A percentile compares a stretch with the other conserved stretches of the same genome.
phyloP scores from a whole-genome alignment of 371 early-diverging fungal genomes.

The Saksenaea vasiformis region DNA sequence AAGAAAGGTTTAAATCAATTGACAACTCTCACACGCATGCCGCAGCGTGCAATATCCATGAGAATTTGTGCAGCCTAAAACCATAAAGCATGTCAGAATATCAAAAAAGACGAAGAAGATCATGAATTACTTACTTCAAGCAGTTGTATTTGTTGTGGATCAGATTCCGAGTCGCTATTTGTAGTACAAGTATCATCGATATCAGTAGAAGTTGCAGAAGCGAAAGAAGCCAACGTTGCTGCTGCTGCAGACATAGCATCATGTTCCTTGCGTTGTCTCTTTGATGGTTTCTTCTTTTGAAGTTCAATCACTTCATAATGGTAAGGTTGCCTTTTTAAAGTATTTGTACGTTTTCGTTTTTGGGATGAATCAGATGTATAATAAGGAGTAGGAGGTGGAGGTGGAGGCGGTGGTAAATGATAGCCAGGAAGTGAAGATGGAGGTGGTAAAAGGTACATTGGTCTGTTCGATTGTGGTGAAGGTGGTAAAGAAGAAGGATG shows the following conservation, averaged over 20 bases:
- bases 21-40: conserved; percentile 43
- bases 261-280: conserved; percentile 26
- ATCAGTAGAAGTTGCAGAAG: conserved; percentile 24
- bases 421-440: conserved; percentile 42
- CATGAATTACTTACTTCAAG: conserved; percentile 53
- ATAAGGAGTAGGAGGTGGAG: conserved; percentile 6
- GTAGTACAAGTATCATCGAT: conserved; percentile 32
- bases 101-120: neutral
- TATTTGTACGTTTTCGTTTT: conserved; percentile 10
- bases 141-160: conserved; percentile 46
- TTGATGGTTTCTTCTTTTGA: conserved; percentile 20
- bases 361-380: conserved; percentile 13
- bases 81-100: conserved; percentile 6
- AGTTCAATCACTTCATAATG: conserved; percentile 35
- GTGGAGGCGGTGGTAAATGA: conserved; percentile 21
- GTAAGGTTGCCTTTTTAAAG: conserved; percentile 14
- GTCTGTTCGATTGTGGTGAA: conserved; percentile 11
- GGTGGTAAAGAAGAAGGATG: conserved; percentile 4
- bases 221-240: conserved; percentile 47
- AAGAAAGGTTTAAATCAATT: conserved; percentile 12
- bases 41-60: conserved; percentile 52
- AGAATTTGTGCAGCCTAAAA: conserved; percentile 53
- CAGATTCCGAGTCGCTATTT: conserved; percentile 34
- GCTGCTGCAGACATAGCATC: conserved; percentile 46
- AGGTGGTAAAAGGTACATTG: conserved; percentile 43